These are phyloP conservation scores for Ophiostoma montium DNA, from an alignment of 2,329 filamentous ascomycete genomes.

Conservation along the genomic window DNA sequence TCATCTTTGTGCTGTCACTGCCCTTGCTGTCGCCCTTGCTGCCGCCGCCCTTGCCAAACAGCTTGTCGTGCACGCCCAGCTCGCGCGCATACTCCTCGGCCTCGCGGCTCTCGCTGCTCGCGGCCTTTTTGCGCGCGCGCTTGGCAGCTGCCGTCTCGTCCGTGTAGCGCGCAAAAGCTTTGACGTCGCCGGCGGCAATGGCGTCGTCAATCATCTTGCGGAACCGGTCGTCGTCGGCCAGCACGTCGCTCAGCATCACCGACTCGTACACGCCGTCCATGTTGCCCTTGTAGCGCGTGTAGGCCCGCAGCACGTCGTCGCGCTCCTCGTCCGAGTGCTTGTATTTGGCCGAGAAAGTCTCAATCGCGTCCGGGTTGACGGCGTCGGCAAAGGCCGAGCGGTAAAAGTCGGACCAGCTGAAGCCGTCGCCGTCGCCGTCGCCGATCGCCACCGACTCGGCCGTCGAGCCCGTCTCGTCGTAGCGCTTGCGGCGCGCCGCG, in stretches of 20 bases:
- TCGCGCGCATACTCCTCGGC: conserved; percentile 57
- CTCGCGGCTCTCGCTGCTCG: conserved; percentile 49
- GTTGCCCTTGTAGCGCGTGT: conserved; percentile 56
- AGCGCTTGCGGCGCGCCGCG: conserved; percentile 62
- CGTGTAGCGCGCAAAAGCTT: conserved; percentile 53
- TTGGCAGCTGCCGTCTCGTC: conserved; percentile 56
- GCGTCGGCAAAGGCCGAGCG: conserved; percentile 67
- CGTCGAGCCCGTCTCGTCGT: conserved; percentile 82
- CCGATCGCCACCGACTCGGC: conserved; percentile 60
- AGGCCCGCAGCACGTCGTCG: conserved; percentile 62
- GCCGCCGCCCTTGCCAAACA: conserved; percentile 52
- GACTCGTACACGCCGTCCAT: conserved; percentile 65
- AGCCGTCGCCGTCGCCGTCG: conserved; percentile 55
- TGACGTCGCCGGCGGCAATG: conserved; percentile 54
- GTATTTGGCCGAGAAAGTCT: conserved; percentile 63
- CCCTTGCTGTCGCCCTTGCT: conserved; percentile 23
- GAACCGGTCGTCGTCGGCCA: conserved; percentile 78
- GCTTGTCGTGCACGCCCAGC: conserved; percentile 56
- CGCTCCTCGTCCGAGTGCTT: conserved; percentile 77
- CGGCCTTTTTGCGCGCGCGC: conserved; percentile 43
- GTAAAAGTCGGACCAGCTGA: conserved; percentile 87
- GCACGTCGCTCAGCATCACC: conserved; percentile 75
- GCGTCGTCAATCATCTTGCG: conserved; percentile 67
- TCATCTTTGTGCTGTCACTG: not conserved
- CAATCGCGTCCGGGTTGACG: conserved; percentile 60